Evolutionary conservation across 1,284 basidiomycete species (phyloP), one percentile per base, ranked within the genome.

Genomic region (Phlebopus sp.): DNA sequence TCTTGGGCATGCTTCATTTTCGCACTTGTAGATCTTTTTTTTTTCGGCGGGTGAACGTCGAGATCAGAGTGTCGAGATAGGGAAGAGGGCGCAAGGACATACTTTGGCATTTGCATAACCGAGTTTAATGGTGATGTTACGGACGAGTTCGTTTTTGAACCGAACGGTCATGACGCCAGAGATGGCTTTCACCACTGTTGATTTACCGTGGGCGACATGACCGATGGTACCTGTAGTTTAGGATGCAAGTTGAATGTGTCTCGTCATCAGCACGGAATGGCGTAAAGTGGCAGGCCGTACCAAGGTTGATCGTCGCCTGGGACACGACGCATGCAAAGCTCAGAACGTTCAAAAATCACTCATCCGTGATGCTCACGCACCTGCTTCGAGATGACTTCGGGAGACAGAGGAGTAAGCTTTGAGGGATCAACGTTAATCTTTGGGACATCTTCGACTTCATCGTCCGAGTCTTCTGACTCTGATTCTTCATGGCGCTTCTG

Each of bases 111-210:
- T 99, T 43, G 96, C 96, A 69, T 99, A 99, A 41, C 89, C 97
- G 40, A 99, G 82, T 76, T 99, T 99, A 76, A 99, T 99, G 38
- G 97, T 99, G 63, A 99, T 99, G 73, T 99, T 99, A 57, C 96
- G 78, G 53, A 97, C 93, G 47, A 97, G 81, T 71, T 99, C 97
- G 71, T 97, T 98, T 79, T 99, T 99, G 76, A 99, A 99, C 61
- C 96, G 82, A 50, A 99, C 96, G 25, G 96, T 99, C 83, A 92
- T 90, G 11, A 98, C 96, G n/a, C 96, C 96, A 14, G 96, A 98
- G 69, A 99, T 98, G 41, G 96, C 96, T 73, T 98, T 96, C 54
- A 98, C 97, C 44, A 98, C 96, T 7, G 96, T 98, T 44, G 94
- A 97, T 77, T 99, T 98, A 62, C 96, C 96, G 80, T 99, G 96